Percentiles rank a stretch among this genome's conserved stretches.
These are phyloP conservation scores for Ehretia macrophylla DNA, from an alignment of 257 asterid species.

Conservation along the genomic window DNA sequence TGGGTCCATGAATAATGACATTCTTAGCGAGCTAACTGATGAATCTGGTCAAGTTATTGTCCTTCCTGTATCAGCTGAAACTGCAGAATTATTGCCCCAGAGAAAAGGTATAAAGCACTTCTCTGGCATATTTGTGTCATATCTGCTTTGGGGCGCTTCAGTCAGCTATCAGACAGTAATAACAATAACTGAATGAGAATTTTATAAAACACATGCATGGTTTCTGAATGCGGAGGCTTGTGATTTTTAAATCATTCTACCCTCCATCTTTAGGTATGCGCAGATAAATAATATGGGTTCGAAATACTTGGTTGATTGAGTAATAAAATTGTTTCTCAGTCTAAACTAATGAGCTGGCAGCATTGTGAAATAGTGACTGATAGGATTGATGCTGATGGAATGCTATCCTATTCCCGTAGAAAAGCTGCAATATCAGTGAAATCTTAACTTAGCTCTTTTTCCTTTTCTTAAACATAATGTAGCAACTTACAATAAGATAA, in stretches of 20 bases:
- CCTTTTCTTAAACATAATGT: no score
- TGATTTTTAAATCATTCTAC: no score
- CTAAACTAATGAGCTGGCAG: background rate
- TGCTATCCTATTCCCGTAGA: background rate
- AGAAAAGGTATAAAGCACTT: slow-evolving; percentile 38
- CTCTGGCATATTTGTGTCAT: background rate
- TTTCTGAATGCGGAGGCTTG: no score
- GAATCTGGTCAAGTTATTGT: slow-evolving; percentile 71
- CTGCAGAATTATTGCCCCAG: slow-evolving; percentile 66
- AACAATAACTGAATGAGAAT: no score
- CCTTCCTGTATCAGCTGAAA: slow-evolving; percentile 90
- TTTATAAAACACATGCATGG: no score
- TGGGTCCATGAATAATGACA: slow-evolving; percentile 39
- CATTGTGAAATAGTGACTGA: background rate
- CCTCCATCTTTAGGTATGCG: background rate
- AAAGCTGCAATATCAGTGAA: background rate
- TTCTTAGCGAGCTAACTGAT: slow-evolving; percentile 63
- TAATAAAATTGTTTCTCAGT: background rate
- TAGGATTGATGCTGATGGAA: no score
- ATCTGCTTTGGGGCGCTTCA: background rate
- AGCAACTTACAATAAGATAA: no score
- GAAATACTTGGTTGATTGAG: background rate
- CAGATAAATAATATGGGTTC: background rate
- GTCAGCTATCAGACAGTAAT: background rate
- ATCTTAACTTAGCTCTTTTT: no score